Evolutionary conservation across 495 filamentous ascomycete genomes (phyloP), one percentile per base, ranked within the genome.

Genomic region (Lindgomyces ingoldianus): DNA sequence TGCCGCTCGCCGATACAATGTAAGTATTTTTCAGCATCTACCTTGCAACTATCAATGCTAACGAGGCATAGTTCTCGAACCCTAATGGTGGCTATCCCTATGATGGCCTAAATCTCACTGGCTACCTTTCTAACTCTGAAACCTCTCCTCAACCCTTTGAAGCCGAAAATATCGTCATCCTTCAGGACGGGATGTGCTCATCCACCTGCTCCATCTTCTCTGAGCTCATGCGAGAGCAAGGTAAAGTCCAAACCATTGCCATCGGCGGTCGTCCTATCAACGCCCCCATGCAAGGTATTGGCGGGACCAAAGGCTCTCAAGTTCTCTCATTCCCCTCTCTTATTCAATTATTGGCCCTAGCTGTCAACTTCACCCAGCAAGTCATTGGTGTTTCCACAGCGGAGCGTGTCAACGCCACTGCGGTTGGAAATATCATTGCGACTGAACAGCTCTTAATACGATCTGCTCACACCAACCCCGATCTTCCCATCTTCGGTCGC

Each of bases 181-280:
- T 70, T 3, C 57, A 62, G 41, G 68, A 70, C 48, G 64, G 63
- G 22, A 19, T 36, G 19, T 70, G 68, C 47, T 30, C 36, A 18
- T 67, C 64, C 21, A 67, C 68, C 12, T 70, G 68, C 48, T 47
- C 64, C 2, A 60, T 70, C n/a, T 70, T 70, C 60, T 54, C 59
- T 21, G 52, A 67, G 25, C 68, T 70, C 59, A 67, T 70, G 68
- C 44, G 52, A n/a, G 48, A 63, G 39, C 58, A 63, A 64, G 68
- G 50, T 12, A 26, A 61, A 2, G 68, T 70, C 4, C 51, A 67
- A n/a, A 67, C 51, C 10, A 57, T 70, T n/a, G 46, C 52, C 19
- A n/a, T 70, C 45, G 68, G 68, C 41, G 68, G 68, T 18, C 58
- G 66, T 11, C 68, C 68, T 19, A 19, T 11, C 1, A 51, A 56